Base-by-base conservation (phyloP, 2,329 filamentous ascomycete genomes). In the Fusarium coffeatum region DNA sequence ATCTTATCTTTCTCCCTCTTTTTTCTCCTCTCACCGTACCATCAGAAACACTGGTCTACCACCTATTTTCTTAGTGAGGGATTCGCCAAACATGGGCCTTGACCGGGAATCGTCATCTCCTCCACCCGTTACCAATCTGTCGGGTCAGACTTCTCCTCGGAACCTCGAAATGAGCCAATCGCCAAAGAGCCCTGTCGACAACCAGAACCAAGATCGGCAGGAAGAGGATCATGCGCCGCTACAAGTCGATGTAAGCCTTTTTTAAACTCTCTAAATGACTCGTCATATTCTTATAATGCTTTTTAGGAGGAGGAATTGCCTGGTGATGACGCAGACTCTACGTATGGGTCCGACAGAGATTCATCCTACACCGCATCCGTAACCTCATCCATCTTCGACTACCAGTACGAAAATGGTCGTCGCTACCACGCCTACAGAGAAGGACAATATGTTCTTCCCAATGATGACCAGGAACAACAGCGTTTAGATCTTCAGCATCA, bases 321-420 rank as follows among this genome's bases (percentile, higher is more conserved):
- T 23, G 74, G 76, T 28, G 58, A 63, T 46, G 71, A 74, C 16
- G 57, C 43, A 48, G 80, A 81, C 66, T 82, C 79, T 18, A 75
- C 78, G 16, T 80, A 81, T 61, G 76, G 69, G 28, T 79, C 78
- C 13, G 78, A 80, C 9, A 61, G 64, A 27, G 77, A 71, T 4
- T 76, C 77, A 7, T 53, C 68, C n/a, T 74, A 74, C 55, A 81
- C 79, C 1, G 74, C 70, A 15, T 79, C 78, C 9, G 53, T 85
- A 48, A 78, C 79, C 6, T 84, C 83, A 13, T 83, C 82, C 60
- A 80, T 84, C 47, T 79, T 76, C 60, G 70, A 83, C 46, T 85
- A 83, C n/a, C 68, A 72, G 16, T 73, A 72, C 43, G 75, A 79
- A 40, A 72, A 80, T 59, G 77, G 77, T 10, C 74, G 78, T 13